Evolutionary conservation across 176 grass and related monocot species (phyloP), one percentile per base, ranked within the genome.

Genomic region (Cenchrus fungigraminus): DNA sequence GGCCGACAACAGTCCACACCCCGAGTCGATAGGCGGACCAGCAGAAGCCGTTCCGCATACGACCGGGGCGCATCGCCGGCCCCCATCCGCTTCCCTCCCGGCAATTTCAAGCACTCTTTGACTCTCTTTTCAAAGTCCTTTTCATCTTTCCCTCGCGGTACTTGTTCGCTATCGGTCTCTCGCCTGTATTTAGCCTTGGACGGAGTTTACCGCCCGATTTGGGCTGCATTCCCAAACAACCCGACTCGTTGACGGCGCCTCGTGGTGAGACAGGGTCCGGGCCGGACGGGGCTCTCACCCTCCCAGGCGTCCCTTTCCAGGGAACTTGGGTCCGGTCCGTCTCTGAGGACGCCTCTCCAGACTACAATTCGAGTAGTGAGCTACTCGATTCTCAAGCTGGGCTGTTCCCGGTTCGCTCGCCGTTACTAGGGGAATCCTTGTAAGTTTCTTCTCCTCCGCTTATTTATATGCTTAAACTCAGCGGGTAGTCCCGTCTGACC

Each of bases 71-170:
- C 86, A 88, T 82, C 90, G 82, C 86, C 82, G 51, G 82, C 83
- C 90, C 83, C 90, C 86, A 92, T 92, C 83, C 90, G 90, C 90
- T 89, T 92, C 90, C 87, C 90, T 92, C 86, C 83, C 79, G 87
- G 61, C 83, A 92, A 92, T 92, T 92, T 92, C 87, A 89, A 92
- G 90, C 83, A 89, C 86, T 86, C 83, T 89, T 92, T 92, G 86
- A 86, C 90, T 92, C 90, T 92, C 83, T 92, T 92, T 92, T 92
- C 90, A 92, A 92, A 89, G 83, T 92, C 74, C 66, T 92, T 89
- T 89, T 92, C 86, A 92, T 92, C 86, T 89, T 89, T 92, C 83
- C 87, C 91, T 92, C 84, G 87, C 87, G 87, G 74, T 92, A 92
- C 73, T 76, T 94, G 89, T 94, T 94, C 71, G 79, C 86, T 91